A percentile compares a stretch with the other conserved stretches of the same genome.
Conservation (phyloP, 768 basidiomycete species). For the Cyclocybe aegerita region DNA sequence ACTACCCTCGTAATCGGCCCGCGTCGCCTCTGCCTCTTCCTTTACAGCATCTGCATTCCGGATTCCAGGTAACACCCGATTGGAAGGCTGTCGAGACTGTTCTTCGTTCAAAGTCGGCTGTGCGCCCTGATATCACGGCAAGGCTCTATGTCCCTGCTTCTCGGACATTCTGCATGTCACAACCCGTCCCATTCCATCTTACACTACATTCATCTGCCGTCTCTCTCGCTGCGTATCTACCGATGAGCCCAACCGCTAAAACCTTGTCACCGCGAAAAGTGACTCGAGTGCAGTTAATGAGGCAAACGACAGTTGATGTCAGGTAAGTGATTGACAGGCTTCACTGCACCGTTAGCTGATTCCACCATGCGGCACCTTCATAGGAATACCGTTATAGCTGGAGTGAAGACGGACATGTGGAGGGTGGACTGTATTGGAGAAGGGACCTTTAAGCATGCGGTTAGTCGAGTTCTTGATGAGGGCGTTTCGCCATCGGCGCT, state of each 20-base stretch:
- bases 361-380: not conserved
- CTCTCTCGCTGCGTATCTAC: conserved; percentile 60
- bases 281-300: conserved; percentile 60
- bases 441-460: conserved; percentile 57
- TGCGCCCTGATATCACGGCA: conserved; percentile 37
- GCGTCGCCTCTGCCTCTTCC: conserved; percentile 48
- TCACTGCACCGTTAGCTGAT: not conserved
- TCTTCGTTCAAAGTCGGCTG: conserved; percentile 37
- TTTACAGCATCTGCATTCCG: conserved; percentile 31
- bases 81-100: conserved; percentile 51
- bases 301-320: conserved; percentile 70
- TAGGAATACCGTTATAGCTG: conserved; percentile 47
- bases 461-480: conserved; percentile 27
- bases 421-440: conserved; percentile 62
- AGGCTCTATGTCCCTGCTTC: conserved; percentile 57
- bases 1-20: conserved; percentile 67
- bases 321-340: conserved; percentile 30
- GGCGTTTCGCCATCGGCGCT: not conserved
- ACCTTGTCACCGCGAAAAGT: conserved; percentile 27
- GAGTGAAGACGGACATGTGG: conserved; percentile 74
- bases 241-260: conserved; percentile 49
- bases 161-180: conserved; percentile 54
- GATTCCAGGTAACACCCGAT: conserved; percentile 42
- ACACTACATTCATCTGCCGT: conserved; percentile 53
- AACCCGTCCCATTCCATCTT: conserved; percentile 69